These are phyloP conservation scores for Neltuma alba DNA, from an alignment of 306 rosid genomes.

Conservation along the genomic window DNA sequence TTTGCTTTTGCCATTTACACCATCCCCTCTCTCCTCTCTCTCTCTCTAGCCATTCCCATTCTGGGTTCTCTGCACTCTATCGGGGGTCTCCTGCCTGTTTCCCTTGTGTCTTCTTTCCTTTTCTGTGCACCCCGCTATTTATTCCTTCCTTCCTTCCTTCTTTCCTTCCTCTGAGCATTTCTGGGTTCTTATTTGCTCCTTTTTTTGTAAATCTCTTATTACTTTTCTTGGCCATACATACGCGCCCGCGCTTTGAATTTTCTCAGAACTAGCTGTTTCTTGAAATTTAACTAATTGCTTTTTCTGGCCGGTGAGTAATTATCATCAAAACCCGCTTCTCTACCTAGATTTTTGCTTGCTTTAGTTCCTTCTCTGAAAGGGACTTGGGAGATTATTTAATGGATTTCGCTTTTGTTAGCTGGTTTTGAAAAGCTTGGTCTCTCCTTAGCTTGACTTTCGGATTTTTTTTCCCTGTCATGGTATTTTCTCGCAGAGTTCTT, in stretches of 20 bases:
- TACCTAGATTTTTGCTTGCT: neutral
- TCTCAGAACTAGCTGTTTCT: neutral
- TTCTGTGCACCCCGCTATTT: neutral
- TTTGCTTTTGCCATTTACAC: neutral
- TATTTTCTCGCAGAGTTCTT: neutral
- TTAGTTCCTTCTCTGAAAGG: neutral
- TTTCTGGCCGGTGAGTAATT: constrained; percentile 31
- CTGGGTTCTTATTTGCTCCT: constrained; percentile 26
- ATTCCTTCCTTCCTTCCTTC: neutral
- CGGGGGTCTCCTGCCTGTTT: neutral
- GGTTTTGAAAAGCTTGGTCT: neutral
- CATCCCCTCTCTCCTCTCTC: neutral
- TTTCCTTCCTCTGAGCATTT: constrained; percentile 19
- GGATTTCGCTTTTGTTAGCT: neutral
- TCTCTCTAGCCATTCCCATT: neutral
- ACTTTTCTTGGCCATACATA: neutral
- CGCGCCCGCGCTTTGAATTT: neutral
- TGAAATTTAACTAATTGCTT: neutral
- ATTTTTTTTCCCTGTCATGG: neutral
- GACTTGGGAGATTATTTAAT: neutral
- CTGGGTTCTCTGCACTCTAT: constrained; percentile 14
- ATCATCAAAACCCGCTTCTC: neutral
- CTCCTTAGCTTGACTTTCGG: neutral
- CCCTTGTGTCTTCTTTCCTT: constrained; percentile 21
- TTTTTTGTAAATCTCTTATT: constrained; percentile 30